Conservation (phyloP, 2,329 filamentous ascomycete species). For the Diplodia mutila region DNA sequence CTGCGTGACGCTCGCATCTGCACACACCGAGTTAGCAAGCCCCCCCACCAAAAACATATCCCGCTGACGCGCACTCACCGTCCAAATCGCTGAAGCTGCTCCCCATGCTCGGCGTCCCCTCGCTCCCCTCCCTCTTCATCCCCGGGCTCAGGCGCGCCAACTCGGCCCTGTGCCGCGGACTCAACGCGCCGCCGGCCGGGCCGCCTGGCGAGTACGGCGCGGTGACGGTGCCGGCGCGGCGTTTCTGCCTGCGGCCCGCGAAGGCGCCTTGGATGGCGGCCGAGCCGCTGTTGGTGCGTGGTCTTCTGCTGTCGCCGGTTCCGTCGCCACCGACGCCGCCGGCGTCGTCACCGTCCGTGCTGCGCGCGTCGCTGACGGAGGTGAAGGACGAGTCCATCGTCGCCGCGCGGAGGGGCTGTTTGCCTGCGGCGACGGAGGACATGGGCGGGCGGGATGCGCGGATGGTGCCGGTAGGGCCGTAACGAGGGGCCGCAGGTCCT, state of each 20-base stretch:
- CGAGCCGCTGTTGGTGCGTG: not conserved
- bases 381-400: constrained; percentile 21
- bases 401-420: constrained; percentile 15
- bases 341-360: constrained; percentile 14
- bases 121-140: constrained; percentile 63
- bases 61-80: constrained; percentile 50
- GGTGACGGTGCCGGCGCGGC: constrained; percentile 12
- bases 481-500: not conserved
- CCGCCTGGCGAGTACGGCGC: constrained; percentile 2
- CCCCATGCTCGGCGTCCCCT: constrained; percentile 78
- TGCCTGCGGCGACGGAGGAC: constrained; percentile 23
- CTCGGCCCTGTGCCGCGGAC: constrained; percentile 63
- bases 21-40: not conserved
- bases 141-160: constrained; percentile 58
- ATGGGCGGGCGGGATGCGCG: not conserved
- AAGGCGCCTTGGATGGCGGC: constrained; percentile 1
- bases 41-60: not conserved
- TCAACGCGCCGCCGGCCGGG: constrained; percentile 32
- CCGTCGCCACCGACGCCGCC: not conserved
- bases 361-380: constrained; percentile 20
- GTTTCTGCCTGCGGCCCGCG: constrained; percentile 12
- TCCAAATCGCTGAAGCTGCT: constrained; percentile 87
- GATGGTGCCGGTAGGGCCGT: not conserved
- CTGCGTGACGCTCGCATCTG: constrained; percentile 79
- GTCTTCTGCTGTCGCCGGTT: not conserved